phyloP scores from a whole-genome alignment of 106 monocot species.

The Triglochin maritima region DNA sequence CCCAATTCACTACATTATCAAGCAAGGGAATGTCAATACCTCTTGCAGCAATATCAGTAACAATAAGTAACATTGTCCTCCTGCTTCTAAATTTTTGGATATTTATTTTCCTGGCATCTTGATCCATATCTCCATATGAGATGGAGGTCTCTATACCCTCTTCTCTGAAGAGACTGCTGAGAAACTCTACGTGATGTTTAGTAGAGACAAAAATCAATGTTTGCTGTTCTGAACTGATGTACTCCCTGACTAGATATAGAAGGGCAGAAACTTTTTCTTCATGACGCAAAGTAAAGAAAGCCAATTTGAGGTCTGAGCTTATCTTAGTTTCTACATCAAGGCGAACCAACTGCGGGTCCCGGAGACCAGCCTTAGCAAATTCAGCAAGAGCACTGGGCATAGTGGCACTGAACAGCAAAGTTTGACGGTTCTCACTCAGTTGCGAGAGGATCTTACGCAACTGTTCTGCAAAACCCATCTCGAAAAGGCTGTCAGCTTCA shows the following conservation, averaged over 20 bases:
- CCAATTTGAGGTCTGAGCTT: conserved; percentile 72
- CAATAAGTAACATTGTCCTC: conserved; percentile 89
- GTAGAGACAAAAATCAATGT: conserved; percentile 88
- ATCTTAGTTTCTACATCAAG: conserved; percentile 85
- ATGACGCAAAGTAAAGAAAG: conserved; percentile 74
- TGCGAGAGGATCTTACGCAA: conserved; percentile 61
- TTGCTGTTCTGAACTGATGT: conserved; percentile 67
- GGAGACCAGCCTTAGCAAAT: conserved; percentile 92
- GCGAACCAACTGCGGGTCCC: conserved; percentile 72
- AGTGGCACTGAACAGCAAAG: conserved; percentile 91
- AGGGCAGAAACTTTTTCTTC: conserved; percentile 91
- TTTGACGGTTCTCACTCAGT: conserved; percentile 81
- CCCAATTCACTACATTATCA: conserved; percentile 98
- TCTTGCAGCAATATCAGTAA: conserved; percentile 95
- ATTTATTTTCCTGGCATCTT: conserved; percentile 92
- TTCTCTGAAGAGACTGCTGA: conserved; percentile 68
- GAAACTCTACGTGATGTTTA: conserved; percentile 93
- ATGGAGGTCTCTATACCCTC: conserved; percentile 78
- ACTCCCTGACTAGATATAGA: conserved; percentile 73
- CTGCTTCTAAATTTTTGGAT: conserved; percentile 74
- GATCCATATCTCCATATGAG: conserved; percentile 97
- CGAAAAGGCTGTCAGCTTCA: conserved; percentile 88
- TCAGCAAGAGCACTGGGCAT: conserved; percentile 87
- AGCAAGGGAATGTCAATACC: conserved; percentile 93
- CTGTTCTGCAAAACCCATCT: conserved; percentile 91